Conservation (phyloP, 2,329 filamentous ascomycete genomes). For the Talaromyces sp. region DNA sequence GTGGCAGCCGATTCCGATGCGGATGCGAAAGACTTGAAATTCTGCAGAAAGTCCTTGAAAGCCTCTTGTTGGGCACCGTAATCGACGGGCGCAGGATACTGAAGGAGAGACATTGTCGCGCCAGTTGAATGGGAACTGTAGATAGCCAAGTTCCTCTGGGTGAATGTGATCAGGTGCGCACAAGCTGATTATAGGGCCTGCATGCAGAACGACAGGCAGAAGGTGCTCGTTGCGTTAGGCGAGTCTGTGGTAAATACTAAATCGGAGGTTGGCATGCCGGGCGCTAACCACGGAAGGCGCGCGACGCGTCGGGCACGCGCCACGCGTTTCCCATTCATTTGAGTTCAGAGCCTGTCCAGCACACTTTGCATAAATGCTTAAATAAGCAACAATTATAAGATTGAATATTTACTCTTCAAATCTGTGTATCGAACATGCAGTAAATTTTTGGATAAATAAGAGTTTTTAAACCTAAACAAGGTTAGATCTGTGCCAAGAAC, state of each 20-base stretch:
- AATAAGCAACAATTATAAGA: not conserved
- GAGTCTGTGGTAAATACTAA: constrained; percentile 5
- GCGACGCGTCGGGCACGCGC: constrained; percentile 22
- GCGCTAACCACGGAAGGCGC: not conserved
- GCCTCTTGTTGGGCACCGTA: constrained; percentile 76
- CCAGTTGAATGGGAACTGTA: constrained; percentile 13
- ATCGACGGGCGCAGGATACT: constrained; percentile 72
- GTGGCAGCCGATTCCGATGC: constrained; percentile 62
- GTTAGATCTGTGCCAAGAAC: not conserved
- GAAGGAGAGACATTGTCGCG: constrained; percentile 74
- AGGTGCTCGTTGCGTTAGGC: not conserved
- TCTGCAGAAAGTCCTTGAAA: constrained; percentile 80
- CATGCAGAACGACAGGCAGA: constrained; percentile 8
- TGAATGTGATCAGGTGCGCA: not conserved
- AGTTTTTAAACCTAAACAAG: not conserved
- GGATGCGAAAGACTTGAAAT: constrained; percentile 74
- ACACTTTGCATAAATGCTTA: not conserved
- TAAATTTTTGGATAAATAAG: not conserved
- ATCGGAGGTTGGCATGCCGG: constrained; percentile 14
- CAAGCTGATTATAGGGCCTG: constrained; percentile 2
- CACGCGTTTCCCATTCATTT: constrained; percentile 19
- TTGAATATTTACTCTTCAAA: not conserved
- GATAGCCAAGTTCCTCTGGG: not conserved
- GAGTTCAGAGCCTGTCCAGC: not conserved
- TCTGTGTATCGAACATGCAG: not conserved